These are phyloP conservation scores for Trichoderma asperelloides DNA, from an alignment of 495 filamentous ascomycete species.

Conservation along the genomic window DNA sequence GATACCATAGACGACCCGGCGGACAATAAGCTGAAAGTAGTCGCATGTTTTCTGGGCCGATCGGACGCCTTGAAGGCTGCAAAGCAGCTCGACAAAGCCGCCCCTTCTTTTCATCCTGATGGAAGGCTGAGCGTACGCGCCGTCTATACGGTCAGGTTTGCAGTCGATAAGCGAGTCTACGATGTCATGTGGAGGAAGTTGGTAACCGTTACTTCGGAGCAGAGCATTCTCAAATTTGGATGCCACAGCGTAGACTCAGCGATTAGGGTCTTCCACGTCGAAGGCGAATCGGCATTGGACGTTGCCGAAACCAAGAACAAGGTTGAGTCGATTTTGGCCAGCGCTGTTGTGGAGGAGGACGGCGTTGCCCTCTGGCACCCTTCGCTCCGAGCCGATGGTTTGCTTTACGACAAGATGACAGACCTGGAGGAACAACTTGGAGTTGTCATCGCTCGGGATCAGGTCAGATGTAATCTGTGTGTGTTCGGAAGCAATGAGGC, in stretches of 20 bases:
- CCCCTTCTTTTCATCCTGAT: constrained; percentile 12
- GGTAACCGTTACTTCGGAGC: no score
- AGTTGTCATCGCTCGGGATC: constrained; percentile 19
- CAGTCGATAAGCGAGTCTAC: constrained; percentile 21
- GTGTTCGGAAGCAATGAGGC: constrained; percentile 15
- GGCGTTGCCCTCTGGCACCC: constrained; percentile 19
- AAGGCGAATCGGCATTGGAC: constrained; percentile 25
- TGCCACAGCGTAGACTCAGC: no score
- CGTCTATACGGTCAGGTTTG: constrained; percentile 26
- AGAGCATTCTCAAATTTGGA: no score
- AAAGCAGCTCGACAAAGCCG: constrained; percentile 13
- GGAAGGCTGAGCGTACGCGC: constrained; percentile 19
- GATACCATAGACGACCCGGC: constrained; percentile 14
- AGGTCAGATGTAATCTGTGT: constrained; percentile 16
- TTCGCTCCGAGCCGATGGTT: constrained; percentile 12
- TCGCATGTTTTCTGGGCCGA: constrained; percentile 17
- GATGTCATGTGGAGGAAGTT: constrained; percentile 29
- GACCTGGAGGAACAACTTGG: constrained; percentile 8
- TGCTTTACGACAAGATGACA: constrained; percentile 11
- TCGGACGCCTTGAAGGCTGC: constrained; percentile 21
- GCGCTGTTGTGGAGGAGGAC: constrained; percentile 11
- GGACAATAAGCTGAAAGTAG: constrained; percentile 20
- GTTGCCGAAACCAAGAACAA: constrained; percentile 26
- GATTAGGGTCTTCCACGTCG: constrained; percentile 27
- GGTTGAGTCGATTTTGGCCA: constrained; percentile 19